phyloP scores from a whole-genome alignment of 2,329 filamentous ascomycete species.

The Cercospora sojina region DNA sequence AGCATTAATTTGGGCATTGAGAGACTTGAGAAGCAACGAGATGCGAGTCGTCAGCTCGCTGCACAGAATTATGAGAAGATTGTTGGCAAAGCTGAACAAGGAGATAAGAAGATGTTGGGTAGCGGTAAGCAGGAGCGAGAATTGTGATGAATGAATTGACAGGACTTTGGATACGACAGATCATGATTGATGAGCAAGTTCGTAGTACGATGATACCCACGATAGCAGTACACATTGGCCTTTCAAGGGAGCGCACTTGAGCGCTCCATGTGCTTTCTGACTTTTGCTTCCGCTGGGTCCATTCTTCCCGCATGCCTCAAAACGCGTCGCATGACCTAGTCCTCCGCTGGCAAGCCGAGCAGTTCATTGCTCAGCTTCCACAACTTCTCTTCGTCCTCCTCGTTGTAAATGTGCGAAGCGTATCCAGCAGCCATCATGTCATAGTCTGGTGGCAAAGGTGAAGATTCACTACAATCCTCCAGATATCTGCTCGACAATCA shows the following conservation, averaged over 20 bases:
- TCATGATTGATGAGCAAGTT: constrained; percentile 12
- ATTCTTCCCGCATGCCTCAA: neutral
- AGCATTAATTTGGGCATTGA: constrained; percentile 72
- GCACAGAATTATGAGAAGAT: constrained; percentile 31
- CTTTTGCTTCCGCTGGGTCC: neutral
- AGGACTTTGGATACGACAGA: constrained; percentile 2
- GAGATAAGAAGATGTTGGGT: constrained; percentile 24
- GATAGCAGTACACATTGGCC: neutral
- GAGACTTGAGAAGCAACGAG: constrained; percentile 64
- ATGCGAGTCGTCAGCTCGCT: constrained; percentile 43
- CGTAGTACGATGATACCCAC: constrained; percentile 19
- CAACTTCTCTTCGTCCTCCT: constrained; percentile 43
- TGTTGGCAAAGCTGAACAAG: constrained; percentile 24
- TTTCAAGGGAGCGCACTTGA: neutral
- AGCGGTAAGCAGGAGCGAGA: constrained; percentile 22
- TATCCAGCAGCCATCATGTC: constrained; percentile 34
- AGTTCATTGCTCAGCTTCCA: constrained; percentile 44
- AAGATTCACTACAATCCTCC: constrained; percentile 36
- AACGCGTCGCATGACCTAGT: neutral
- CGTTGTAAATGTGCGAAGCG: constrained; percentile 41
- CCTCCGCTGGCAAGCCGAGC: constrained; percentile 29
- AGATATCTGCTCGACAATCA: constrained; percentile 28
- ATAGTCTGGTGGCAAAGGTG: constrained; percentile 32
- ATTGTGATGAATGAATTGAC: constrained; percentile 13
- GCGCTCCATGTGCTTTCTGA: neutral